Evolutionary conservation across 768 basidiomycete genomes (phyloP).

Genomic region (Lentinula edodes): DNA sequence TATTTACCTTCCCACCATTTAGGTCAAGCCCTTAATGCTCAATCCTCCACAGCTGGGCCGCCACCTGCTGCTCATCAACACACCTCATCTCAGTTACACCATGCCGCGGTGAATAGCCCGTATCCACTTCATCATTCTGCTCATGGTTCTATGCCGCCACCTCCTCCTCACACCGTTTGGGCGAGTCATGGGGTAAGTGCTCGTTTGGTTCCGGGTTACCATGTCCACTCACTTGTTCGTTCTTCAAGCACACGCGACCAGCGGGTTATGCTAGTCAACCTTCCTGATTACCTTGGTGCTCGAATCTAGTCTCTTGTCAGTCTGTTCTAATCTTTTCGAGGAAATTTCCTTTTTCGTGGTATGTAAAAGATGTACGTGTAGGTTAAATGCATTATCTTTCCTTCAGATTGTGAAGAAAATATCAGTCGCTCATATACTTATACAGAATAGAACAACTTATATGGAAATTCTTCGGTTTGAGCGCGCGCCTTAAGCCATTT

Average conservation of each 20-base stretch:
- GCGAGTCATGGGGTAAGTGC: not conserved
- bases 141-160: constrained; percentile 2
- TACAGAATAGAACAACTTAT: too few species aligned
- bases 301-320: too few species aligned
- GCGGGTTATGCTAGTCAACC: not conserved
- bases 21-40: not conserved
- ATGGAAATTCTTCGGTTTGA: too few species aligned
- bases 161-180: not conserved
- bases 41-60: not conserved
- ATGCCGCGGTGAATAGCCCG: not conserved
- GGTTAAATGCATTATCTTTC: too few species aligned
- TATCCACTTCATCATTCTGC: not conserved
- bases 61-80: not conserved
- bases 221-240: not conserved
- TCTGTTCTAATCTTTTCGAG: too few species aligned
- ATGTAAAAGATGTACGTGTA: too few species aligned
- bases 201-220: not conserved
- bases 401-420: too few species aligned
- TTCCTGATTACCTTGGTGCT: not conserved
- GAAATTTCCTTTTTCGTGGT: too few species aligned
- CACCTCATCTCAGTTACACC: not conserved
- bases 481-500: too few species aligned
- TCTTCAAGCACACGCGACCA: not conserved
- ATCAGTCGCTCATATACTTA: too few species aligned
- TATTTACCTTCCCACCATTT: not conserved